phyloP scores from a whole-genome alignment of 108 stramenopile genomes.

The Fistulifera solaris region DNA sequence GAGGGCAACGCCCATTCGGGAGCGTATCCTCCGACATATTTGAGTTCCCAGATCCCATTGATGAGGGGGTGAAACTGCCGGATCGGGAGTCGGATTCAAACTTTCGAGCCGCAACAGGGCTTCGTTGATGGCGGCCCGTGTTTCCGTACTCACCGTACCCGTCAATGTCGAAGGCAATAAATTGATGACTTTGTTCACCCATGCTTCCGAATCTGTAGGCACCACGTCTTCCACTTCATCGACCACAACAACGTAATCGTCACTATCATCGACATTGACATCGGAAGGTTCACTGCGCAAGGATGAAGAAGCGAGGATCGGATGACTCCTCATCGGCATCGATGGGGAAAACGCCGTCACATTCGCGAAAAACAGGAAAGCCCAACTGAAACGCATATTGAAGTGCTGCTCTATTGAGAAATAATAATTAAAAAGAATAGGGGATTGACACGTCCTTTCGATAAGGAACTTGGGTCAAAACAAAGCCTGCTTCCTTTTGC shows the following conservation, averaged over 20 bases:
- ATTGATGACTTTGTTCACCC: conserved; percentile 55
- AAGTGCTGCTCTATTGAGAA: no score
- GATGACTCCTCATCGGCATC: no score
- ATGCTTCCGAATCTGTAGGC: conserved; percentile 41
- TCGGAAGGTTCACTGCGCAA: conserved; percentile 11
- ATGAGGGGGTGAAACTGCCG: conserved; percentile 50
- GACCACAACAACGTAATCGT: conserved; percentile 1
- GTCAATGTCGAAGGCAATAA: conserved; percentile 34
- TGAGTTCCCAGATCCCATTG: conserved; percentile 75
- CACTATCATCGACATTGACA: conserved; percentile 1
- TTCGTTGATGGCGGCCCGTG: conserved; percentile 39
- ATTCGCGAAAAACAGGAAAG: no score
- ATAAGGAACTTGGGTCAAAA: no score
- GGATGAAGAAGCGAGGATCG: no score
- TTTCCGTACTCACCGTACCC: conserved; percentile 16
- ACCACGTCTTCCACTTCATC: neutral
- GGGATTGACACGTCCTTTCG: no score
- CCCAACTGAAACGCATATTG: no score
- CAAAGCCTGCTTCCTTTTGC: no score
- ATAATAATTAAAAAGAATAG: no score
- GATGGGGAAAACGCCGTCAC: no score
- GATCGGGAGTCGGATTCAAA: conserved; percentile 59
- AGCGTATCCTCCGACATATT: conserved; percentile 59
- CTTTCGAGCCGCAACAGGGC: conserved; percentile 59
- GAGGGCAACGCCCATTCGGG: conserved; percentile 47